Base-by-base conservation (phyloP, 1,284 basidiomycete genomes). In the Fomitopsis schrenkii region DNA sequence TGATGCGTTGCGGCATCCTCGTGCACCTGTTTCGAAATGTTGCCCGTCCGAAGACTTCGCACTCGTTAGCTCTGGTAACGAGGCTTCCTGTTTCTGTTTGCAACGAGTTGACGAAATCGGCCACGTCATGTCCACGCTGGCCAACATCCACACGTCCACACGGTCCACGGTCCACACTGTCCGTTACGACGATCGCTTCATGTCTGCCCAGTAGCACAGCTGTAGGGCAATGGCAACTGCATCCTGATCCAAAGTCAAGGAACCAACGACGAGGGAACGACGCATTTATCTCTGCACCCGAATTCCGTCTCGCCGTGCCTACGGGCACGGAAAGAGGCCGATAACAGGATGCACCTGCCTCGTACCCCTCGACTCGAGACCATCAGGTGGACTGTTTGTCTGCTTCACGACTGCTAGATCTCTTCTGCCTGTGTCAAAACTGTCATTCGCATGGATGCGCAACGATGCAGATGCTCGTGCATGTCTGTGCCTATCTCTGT, bases 251-350 rank as follows among this genome's bases (percentile, higher is more conserved):
- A 15, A 33, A 26, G 48, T 52, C 48, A 53, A 38, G 36, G 19
- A 45, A 5, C 52, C 52, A 53, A 50, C 42, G 35, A 12, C 10
- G 33, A 59, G 22, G 46, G 36, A 61, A 48, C 28, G 28, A 55
- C 28, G 48, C 54, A 58, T 62, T 65, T 70, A 68, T 68, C 68
- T 71, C 65, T 68, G 63, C 65, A 53, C 60, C 62, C 64, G 63
- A 65, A 64, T 66, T 66, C 67, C 46, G 64, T 61, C 65, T 66
- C 70, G 72, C 66, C 62, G 63, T 68, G 54, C 64, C 55, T 9
- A 26, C 40, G 8, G 58, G 59, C 64, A 62, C 63, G 59, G 63
- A 57, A 62, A 65, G 55, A 14, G 45, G 62, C 54, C 69, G 66
- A 70, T 62, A 65, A 44, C 64, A 41, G 38, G 50, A 17, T n/a